Base-by-base conservation (phyloP, 1,284 basidiomycete genomes). In the Singerocomus rubriflavus region DNA sequence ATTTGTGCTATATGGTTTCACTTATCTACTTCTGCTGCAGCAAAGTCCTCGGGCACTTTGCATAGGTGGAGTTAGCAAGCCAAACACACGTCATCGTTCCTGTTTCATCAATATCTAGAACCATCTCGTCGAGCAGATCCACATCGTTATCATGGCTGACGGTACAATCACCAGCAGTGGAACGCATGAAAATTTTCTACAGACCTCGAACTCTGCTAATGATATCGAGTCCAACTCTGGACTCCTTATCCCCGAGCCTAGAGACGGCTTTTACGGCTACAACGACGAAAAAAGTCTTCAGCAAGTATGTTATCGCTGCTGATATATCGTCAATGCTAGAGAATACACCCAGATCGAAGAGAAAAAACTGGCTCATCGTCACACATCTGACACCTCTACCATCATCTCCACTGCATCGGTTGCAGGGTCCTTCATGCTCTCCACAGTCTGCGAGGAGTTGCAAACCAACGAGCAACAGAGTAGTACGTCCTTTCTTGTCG, bases 221-320 rank as follows among this genome's bases (percentile, higher is more conserved):
- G 50, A 50, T 16, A 31, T 52, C 26, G 65, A 66, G 46, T 46
- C 54, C 49, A 52, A 25, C 48, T 43, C 54, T 27, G 67, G 64
- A 7, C 57, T 85, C n/a, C 61, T 73, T 40, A 80, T 83, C 29
- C 81, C 84, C 1, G 75, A 83, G 58, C 67, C 79, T 7, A 75
- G 78, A 54, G 84, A 88, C 62, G 85, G 82, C 0, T 90, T 82
- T 68, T 90, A 86, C 64, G 82, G 83, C 5, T 90, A 90, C 65
- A 75, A 74, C 26, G 87, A 90, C 57, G 88, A 90, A 69, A 87
- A 84, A 61, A 81, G 72, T 38, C 73, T 85, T 38, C 80, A 82
- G 58, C 86, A 87, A 57, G 88, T 89, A 72, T 58, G 81, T 75
- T 26, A 34, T 48, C 26, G 9, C 13, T 16, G 16, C 34, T 37